A percentile compares a stretch with the other conserved stretches of the same genome.
Evolutionary conservation across 345 rosid species (phyloP).

Genomic region (Erucastrum elatum): DNA sequence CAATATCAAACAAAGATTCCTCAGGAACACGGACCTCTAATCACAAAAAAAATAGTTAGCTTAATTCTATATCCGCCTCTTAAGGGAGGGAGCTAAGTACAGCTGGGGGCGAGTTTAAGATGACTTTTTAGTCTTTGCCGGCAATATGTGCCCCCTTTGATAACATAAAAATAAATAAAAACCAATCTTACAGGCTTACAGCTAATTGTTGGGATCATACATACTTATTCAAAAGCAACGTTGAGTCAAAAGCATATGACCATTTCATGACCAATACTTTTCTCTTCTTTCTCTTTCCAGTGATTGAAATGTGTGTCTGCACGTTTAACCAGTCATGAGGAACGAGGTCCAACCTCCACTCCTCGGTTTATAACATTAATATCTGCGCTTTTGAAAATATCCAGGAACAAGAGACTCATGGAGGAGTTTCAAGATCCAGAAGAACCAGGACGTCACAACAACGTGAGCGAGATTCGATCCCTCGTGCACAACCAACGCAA

Average conservation of each 20-base stretch:
- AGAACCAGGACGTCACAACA: constrained; percentile 7
- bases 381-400: neutral
- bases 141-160: constrained; percentile 26
- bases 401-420: constrained; percentile 23
- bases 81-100: neutral
- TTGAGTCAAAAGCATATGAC: constrained; percentile 33
- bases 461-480: constrained; percentile 19
- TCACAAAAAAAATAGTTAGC: neutral
- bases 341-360: constrained; percentile 22
- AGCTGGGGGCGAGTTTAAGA: constrained; percentile 7
- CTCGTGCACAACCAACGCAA: constrained; percentile 17
- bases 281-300: constrained; percentile 17
- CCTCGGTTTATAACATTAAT: neutral
- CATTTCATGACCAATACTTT: constrained; percentile 22
- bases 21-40: neutral
- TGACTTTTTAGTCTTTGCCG: constrained; percentile 14
- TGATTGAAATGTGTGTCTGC: constrained; percentile 30
- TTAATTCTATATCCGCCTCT: neutral
- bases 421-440: constrained; percentile 21
- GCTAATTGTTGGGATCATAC: neutral
- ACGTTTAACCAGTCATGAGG: constrained; percentile 28
- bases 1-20: neutral
- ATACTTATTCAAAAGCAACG: constrained; percentile 12
- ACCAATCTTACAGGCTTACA: neutral
- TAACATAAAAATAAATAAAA: neutral